Conservation (phyloP, 1,284 basidiomycete species). For the Stygiomarasmius scandens region DNA sequence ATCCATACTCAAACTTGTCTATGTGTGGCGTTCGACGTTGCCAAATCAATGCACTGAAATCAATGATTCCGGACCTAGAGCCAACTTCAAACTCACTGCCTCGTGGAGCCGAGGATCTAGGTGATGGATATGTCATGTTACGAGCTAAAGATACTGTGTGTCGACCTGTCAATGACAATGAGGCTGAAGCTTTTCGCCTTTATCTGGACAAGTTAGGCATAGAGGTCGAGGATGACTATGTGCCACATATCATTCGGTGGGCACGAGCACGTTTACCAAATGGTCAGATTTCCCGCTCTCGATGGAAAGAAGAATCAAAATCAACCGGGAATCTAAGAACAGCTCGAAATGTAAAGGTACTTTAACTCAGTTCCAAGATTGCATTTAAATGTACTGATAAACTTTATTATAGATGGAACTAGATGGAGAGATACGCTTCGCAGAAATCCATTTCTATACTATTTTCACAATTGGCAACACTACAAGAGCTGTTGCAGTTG, state of each 20-base stretch:
- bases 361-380: constrained; percentile 4
- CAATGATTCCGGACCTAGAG: constrained; percentile 18
- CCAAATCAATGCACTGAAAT: constrained; percentile 21
- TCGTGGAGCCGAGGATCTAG: constrained; percentile 4
- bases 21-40: too few species aligned
- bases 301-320: constrained; percentile 14
- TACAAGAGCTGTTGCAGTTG: constrained; percentile 11
- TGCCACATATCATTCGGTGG: constrained; percentile 4
- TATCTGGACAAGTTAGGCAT: neutral
- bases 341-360: constrained; percentile 20
- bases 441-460: constrained; percentile 16
- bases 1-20: constrained; percentile 30
- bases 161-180: neutral
- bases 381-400: neutral
- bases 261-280: constrained; percentile 16
- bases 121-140: constrained; percentile 3
- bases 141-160: neutral
- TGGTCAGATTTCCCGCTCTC: constrained; percentile 13
- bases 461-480: neutral
- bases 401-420: constrained; percentile 4
- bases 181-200: neutral
- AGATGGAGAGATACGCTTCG: constrained; percentile 3
- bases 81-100: neutral
- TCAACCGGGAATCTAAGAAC: neutral
- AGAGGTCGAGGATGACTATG: neutral